These are phyloP conservation scores for Fraxinus platypoda DNA, from an alignment of 305 asterid species.

Conservation along the genomic window DNA sequence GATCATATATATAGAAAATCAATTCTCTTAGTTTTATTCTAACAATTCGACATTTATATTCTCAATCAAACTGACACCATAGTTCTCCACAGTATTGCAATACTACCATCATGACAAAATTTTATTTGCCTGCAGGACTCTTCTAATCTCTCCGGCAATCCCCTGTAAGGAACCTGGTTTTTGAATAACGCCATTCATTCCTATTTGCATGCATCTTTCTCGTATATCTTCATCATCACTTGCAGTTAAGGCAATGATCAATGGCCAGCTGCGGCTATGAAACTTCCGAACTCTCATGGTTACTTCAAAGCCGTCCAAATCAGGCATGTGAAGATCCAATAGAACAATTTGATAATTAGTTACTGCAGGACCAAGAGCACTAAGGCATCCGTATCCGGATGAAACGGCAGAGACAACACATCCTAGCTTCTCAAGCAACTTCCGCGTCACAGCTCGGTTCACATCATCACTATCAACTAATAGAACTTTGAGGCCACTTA, in stretches of 20 bases:
- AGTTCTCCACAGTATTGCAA: conserved; percentile 1
- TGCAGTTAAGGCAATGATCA: conserved; percentile 74
- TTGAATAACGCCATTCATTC: conserved; percentile 46
- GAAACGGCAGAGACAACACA: conserved; percentile 69
- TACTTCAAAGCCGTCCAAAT: conserved; percentile 79
- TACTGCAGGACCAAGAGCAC: conserved; percentile 48
- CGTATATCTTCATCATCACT: conserved; percentile 31
- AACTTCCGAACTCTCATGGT: conserved; percentile 65
- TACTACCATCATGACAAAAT: conserved; percentile 26
- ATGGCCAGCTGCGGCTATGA: conserved; percentile 66
- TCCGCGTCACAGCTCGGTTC: conserved; percentile 73
- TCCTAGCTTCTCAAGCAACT: conserved; percentile 81
- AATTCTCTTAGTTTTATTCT: conserved; percentile 20
- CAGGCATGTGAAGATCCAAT: conserved; percentile 79
- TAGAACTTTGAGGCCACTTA: conserved; percentile 68
- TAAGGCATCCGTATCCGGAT: conserved; percentile 77
- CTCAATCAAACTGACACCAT: background rate
- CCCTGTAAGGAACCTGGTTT: conserved; percentile 47
- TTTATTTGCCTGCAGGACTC: conserved; percentile 47
- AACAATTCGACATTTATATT: conserved; percentile 10
- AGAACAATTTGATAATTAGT: conserved; percentile 57
- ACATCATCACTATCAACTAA: conserved; percentile 77
- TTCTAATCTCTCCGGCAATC: conserved; percentile 42
- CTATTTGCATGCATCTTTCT: conserved; percentile 38
- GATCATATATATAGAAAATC: conserved; percentile 28